Evolutionary conservation across 495 filamentous ascomycete genomes (phyloP).

Genomic region (Aspergillus steynii): DNA sequence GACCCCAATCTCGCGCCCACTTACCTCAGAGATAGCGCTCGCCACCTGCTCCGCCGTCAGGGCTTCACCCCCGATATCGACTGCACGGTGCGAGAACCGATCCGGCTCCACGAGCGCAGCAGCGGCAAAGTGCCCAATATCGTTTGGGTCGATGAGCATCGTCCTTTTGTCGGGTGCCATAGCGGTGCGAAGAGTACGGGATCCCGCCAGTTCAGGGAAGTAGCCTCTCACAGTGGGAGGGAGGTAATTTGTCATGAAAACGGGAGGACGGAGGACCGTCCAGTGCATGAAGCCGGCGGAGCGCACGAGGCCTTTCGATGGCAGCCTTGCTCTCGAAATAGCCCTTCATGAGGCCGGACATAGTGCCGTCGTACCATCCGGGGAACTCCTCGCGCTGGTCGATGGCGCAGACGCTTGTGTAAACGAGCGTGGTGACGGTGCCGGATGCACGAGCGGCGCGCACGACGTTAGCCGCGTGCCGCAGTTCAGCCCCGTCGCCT

Average conservation of each 20-base stretch:
- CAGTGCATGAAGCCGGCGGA: not conserved
- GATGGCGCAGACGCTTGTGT: not conserved
- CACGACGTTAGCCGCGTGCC: slow-evolving; percentile 2
- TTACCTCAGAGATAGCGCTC: not conserved
- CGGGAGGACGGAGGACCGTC: slow-evolving; percentile 4
- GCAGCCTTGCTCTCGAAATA: slow-evolving; percentile 7
- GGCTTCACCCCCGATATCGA: not conserved
- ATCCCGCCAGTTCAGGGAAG: slow-evolving; percentile 5
- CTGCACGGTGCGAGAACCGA: not conserved
- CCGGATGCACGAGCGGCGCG: not conserved
- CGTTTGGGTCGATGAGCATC: not conserved
- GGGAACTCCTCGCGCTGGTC: slow-evolving; percentile 4
- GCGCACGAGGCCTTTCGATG: slow-evolving; percentile 1
- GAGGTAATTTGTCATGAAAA: slow-evolving; percentile 8
- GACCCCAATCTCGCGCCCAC: not conserved
- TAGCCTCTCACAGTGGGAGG: not conserved
- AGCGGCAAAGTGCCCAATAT: slow-evolving; percentile 1
- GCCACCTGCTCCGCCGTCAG: not conserved
- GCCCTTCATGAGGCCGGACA: not conserved
- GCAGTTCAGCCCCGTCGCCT: not conserved
- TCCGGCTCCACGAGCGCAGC: not conserved
- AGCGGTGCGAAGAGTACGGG: not conserved
- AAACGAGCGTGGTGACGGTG: slow-evolving; percentile 6
- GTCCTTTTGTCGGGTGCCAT: not conserved
- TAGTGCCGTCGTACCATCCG: not conserved